Conservation (phyloP, 176 grass and related monocot genomes). For the Oropetium thomaeum region DNA sequence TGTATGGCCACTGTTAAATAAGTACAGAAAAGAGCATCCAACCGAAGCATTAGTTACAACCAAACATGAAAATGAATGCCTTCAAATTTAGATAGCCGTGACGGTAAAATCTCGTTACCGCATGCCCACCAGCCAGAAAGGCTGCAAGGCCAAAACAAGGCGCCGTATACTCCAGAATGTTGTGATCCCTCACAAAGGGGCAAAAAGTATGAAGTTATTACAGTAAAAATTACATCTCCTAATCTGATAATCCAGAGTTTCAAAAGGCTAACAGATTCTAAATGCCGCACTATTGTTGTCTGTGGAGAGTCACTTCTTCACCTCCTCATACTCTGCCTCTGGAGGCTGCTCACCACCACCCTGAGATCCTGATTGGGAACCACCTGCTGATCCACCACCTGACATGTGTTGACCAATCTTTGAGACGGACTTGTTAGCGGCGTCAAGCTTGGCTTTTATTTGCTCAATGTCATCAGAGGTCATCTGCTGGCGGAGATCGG, state of each 20-base stretch:
- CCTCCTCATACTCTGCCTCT: slow-evolving; percentile 9
- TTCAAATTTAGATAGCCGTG: not conserved
- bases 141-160: not conserved
- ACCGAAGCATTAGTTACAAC: not conserved
- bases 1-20: not conserved
- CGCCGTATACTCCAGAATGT: not conserved
- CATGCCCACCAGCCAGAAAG: not conserved
- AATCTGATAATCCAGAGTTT: not conserved
- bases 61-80: not conserved
- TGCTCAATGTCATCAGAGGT: not conserved
- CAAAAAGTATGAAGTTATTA: not conserved
- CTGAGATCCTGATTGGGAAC: not conserved
- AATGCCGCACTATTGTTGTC: not conserved
- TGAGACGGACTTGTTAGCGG: slow-evolving; percentile 12
- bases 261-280: not conserved
- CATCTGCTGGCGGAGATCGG: slow-evolving; percentile 14
- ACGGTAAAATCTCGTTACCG: not conserved
- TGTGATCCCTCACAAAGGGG: not conserved
- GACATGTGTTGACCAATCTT: slow-evolving; percentile 28
- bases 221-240: not conserved
- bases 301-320: not conserved
- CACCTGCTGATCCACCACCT: not conserved
- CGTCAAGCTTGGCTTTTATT: slow-evolving; percentile 12
- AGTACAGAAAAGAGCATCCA: not conserved
- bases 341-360: slow-evolving; percentile 2